A percentile compares a stretch with the other conserved stretches of the same genome.
These are phyloP conservation scores for Corynespora cassiicola DNA, from an alignment of 2,329 filamentous ascomycete species.

Conservation along the genomic window DNA sequence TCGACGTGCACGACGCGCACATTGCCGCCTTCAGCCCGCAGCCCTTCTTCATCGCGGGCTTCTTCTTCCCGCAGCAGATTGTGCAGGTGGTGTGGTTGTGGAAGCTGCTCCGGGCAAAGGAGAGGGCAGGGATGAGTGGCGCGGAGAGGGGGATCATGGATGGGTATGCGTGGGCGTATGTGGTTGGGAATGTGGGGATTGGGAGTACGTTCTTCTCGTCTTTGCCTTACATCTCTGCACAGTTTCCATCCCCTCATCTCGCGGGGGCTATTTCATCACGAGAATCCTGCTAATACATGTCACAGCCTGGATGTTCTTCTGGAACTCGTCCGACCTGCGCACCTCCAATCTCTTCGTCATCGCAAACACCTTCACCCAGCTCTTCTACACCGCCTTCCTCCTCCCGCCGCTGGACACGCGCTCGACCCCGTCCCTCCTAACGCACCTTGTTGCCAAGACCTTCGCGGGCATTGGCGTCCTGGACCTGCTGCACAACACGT, in stretches of 20 bases:
- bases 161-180: constrained; percentile 62
- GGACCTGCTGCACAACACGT: constrained; percentile 65
- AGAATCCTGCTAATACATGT: not conserved
- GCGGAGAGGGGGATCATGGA: constrained; percentile 58
- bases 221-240: not conserved
- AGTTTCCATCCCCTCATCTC: too few species aligned
- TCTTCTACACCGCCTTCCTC: constrained; percentile 60
- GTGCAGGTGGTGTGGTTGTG: constrained; percentile 66
- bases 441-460: constrained; percentile 64
- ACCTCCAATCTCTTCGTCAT: constrained; percentile 63
- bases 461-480: constrained; percentile 67
- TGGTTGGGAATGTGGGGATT: constrained; percentile 65
- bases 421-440: constrained; percentile 61
- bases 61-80: constrained; percentile 68
- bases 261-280: too few species aligned
- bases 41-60: constrained; percentile 64
- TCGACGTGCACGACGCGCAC: constrained; percentile 64
- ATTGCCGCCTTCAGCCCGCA: constrained; percentile 66
- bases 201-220: constrained; percentile 51
- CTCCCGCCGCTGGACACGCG: constrained; percentile 58
- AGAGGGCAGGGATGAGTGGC: constrained; percentile 51
- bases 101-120: constrained; percentile 60
- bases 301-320: constrained; percentile 67
- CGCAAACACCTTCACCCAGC: constrained; percentile 61
- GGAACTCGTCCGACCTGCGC: constrained; percentile 60